These are phyloP conservation scores for Aureobasidium musti DNA, from an alignment of 2,329 filamentous ascomycete genomes.

Conservation along the genomic window DNA sequence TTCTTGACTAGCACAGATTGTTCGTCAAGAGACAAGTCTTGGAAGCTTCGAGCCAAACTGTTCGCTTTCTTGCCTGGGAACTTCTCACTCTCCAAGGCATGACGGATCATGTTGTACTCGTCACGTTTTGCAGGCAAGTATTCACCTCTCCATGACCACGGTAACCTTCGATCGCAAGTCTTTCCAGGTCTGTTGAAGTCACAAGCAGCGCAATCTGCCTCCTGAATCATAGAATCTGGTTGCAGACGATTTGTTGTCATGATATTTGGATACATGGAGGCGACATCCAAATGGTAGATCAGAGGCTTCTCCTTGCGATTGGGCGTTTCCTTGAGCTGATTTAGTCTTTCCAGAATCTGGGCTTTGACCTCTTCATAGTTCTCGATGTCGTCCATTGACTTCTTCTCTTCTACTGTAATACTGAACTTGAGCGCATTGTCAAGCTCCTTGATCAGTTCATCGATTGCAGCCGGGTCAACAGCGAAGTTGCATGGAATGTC, in stretches of 20 bases:
- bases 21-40: constrained; percentile 78
- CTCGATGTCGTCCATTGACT: constrained; percentile 53
- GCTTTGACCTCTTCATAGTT: constrained; percentile 67
- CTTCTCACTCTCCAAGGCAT: constrained; percentile 85
- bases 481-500: constrained; percentile 95
- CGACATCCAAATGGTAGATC: constrained; percentile 98
- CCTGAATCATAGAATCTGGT: constrained; percentile 97
- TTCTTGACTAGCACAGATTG: constrained; percentile 81
- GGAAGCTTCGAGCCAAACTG: constrained; percentile 70
- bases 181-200: constrained; percentile 98
- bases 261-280: constrained; percentile 99
- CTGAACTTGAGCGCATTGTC: constrained; percentile 89
- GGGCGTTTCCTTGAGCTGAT: constrained; percentile 75
- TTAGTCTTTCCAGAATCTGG: constrained; percentile 73
- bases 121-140: constrained; percentile 94
- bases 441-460: constrained; percentile 82
- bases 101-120: constrained; percentile 98
- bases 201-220: constrained; percentile 93
- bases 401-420: constrained; percentile 56
- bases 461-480: constrained; percentile 83
- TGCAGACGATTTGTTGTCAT: constrained; percentile 99
- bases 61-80: constrained; percentile 81
- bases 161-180: constrained; percentile 89
- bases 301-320: constrained; percentile 82
- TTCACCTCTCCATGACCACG: constrained; percentile 98